Conservation (phyloP, 306 rosid genomes). For the Cercis canadensis region DNA sequence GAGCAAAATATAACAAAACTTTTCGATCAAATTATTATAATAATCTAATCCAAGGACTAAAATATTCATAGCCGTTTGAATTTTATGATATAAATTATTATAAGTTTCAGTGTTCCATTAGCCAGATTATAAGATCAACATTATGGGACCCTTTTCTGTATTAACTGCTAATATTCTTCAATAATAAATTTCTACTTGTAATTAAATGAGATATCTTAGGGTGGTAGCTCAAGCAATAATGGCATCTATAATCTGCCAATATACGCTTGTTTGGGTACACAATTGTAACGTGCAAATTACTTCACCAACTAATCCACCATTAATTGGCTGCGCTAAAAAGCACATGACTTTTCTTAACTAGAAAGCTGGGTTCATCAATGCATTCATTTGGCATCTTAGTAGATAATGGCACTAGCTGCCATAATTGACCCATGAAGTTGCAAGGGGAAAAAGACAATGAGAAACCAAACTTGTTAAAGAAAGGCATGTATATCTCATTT, state of each 20-base stretch:
- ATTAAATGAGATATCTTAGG: background rate
- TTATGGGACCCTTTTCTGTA: too few relatives aligned
- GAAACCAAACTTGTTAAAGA: background rate
- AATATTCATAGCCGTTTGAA: too few relatives aligned
- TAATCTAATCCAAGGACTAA: too few relatives aligned
- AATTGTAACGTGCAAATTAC: background rate
- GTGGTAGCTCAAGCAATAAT: too few relatives aligned
- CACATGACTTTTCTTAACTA: slow-evolving; percentile 27
- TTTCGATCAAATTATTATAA: too few relatives aligned
- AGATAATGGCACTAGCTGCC: background rate
- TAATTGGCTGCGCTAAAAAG: slow-evolving; percentile 13
- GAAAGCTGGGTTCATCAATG: slow-evolving; percentile 42
- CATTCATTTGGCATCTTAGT: slow-evolving; percentile 23
- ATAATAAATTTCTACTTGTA: too few relatives aligned
- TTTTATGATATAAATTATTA: too few relatives aligned
- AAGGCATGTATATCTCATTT: slow-evolving; percentile 9
- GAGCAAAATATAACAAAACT: too few relatives aligned
- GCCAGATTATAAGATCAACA: too few relatives aligned
- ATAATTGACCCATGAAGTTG: slow-evolving; percentile 34
- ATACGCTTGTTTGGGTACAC: background rate
- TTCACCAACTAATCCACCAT: slow-evolving; percentile 29
- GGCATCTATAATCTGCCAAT: too few relatives aligned
- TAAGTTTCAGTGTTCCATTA: too few relatives aligned
- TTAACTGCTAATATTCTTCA: too few relatives aligned
- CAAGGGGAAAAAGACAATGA: background rate